phyloP scores from a whole-genome alignment of 305 asterid genomes.

The Salvia sclarea region DNA sequence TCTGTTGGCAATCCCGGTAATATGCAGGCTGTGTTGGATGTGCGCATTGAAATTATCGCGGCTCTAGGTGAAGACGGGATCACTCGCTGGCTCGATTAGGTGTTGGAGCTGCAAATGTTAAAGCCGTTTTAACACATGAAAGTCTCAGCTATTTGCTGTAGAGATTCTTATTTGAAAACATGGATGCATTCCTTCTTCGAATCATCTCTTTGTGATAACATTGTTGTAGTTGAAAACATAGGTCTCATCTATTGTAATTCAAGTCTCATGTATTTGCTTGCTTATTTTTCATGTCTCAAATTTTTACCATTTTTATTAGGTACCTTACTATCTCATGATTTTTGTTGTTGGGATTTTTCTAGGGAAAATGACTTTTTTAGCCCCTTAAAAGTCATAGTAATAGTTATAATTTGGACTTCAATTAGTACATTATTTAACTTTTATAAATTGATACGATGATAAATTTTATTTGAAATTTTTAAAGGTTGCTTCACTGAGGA shows the following conservation, averaged over 20 bases:
- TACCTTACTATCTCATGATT: background rate
- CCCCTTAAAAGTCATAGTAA: background rate
- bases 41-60: conserved; percentile 81
- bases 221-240: conserved; percentile 35
- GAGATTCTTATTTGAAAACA: conserved; percentile 32
- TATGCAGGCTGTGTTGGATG: conserved; percentile 85
- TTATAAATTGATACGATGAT: too few relatives aligned
- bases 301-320: background rate
- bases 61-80: conserved; percentile 93
- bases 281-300: conserved; percentile 14
- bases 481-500: too few relatives aligned
- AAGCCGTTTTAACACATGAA: conserved; percentile 1
- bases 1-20: background rate
- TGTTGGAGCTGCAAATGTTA: background rate
- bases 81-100: conserved; percentile 92
- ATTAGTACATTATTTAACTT: too few relatives aligned
- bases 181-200: conserved; percentile 24
- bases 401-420: too few relatives aligned
- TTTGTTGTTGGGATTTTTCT: background rate
- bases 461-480: too few relatives aligned
- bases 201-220: conserved; percentile 18
- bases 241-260: conserved; percentile 27
- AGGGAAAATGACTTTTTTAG: background rate
- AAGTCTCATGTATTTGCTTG: conserved; percentile 23
- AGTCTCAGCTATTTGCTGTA: conserved; percentile 33